These are phyloP conservation scores for Mycena rebaudengoi DNA, from an alignment of 768 basidiomycete genomes.

Conservation along the genomic window DNA sequence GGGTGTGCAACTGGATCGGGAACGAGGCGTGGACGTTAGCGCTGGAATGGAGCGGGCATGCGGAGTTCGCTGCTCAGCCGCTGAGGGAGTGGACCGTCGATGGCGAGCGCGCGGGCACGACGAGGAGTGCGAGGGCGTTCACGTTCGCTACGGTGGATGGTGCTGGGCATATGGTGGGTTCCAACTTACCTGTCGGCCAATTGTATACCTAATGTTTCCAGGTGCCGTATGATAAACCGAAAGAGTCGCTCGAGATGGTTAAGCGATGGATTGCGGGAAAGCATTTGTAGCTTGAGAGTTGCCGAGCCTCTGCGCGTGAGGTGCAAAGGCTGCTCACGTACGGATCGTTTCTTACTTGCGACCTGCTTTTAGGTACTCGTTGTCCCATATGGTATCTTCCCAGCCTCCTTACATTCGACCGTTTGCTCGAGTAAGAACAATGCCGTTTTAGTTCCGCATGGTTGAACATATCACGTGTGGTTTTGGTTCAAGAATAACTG, in stretches of 20 bases:
- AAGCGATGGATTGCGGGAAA: constrained; percentile 52
- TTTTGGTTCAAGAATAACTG: too few relatives aligned
- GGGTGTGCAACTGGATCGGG: constrained; percentile 67
- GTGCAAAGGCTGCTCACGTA: not conserved
- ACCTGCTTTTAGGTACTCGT: too few relatives aligned
- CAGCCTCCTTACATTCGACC: not conserved
- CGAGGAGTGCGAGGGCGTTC: constrained; percentile 54
- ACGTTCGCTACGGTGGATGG: constrained; percentile 71
- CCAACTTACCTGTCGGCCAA: constrained; percentile 15
- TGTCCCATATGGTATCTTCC: not conserved
- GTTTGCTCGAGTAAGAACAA: not conserved
- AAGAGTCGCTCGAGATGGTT: constrained; percentile 62
- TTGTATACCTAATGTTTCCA: too few relatives aligned
- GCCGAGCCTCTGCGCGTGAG: too few relatives aligned
- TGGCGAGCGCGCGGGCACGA: constrained; percentile 50
- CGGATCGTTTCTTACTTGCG: not conserved
- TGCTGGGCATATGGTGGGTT: constrained; percentile 77
- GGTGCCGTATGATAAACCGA: constrained; percentile 71
- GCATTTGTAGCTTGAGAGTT: not conserved
- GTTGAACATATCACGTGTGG: not conserved
- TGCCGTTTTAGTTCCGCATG: not conserved
- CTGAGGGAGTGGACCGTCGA: constrained; percentile 65
- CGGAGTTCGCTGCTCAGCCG: constrained; percentile 19
- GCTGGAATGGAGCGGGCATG: constrained; percentile 43
- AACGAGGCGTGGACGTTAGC: constrained; percentile 66